Conservation (phyloP, 306 rosid species). For the Rosa lucieae region DNA sequence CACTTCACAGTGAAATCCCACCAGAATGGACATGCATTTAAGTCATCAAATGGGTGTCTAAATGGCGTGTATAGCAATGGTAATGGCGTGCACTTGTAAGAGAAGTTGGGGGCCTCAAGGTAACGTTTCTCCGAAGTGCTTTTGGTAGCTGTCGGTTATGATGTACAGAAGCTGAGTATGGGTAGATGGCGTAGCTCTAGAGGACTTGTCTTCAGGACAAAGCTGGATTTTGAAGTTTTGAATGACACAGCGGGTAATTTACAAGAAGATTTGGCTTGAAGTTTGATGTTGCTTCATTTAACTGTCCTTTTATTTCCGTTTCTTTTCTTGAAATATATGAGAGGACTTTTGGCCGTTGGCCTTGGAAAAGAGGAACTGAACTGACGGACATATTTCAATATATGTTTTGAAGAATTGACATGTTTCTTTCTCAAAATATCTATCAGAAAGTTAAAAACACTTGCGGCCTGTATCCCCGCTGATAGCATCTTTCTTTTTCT, state of each 20-base stretch:
- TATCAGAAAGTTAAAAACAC: neutral
- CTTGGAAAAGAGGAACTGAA: conserved; percentile 17
- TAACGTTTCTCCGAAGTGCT: conserved; percentile 37
- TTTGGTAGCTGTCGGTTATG: conserved; percentile 43
- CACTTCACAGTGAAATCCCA: conserved; percentile 40
- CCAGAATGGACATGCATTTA: conserved; percentile 52
- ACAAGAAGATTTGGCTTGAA: conserved; percentile 46
- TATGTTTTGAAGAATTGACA: conserved; percentile 13
- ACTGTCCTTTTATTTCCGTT: conserved; percentile 24
- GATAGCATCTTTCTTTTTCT: neutral
- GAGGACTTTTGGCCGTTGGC: conserved; percentile 36
- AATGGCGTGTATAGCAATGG: conserved; percentile 63
- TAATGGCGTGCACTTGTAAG: conserved; percentile 55
- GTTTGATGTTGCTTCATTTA: conserved; percentile 35
- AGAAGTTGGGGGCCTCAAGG: conserved; percentile 19
- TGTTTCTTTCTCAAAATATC: neutral
- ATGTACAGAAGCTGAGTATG: conserved; percentile 82
- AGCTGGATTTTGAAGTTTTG: conserved; percentile 53
- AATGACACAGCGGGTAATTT: conserved; percentile 54
- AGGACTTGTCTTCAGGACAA: conserved; percentile 43
- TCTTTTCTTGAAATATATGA: conserved; percentile 14
- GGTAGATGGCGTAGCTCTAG: conserved; percentile 57
- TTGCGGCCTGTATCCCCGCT: neutral
- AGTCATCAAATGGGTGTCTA: conserved; percentile 54
- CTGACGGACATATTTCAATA: conserved; percentile 21